Percentiles rank a stretch among this genome's conserved stretches.
phyloP scores from a whole-genome alignment of 2,329 filamentous ascomycete genomes.

The Pezicula neosporulosa region DNA sequence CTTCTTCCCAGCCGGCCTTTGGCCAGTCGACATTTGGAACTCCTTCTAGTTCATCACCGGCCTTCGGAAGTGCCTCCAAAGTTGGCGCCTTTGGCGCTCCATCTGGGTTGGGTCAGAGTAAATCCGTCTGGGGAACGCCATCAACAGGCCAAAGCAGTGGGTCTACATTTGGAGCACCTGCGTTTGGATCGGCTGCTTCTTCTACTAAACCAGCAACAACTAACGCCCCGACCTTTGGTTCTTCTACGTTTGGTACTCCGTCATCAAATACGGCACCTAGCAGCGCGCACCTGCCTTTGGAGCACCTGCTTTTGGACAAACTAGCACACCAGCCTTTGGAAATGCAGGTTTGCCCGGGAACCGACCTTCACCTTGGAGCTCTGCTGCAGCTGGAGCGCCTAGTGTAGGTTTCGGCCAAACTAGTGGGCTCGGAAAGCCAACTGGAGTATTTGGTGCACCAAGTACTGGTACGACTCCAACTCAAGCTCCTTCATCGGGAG shows the following conservation, averaged over 20 bases:
- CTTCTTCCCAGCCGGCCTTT: constrained; percentile 28
- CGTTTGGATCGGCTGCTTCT: constrained; percentile 18
- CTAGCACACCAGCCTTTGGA: constrained; percentile 12
- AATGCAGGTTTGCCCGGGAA: constrained; percentile 38
- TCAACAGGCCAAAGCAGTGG: constrained; percentile 17
- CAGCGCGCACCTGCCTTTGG: constrained; percentile 14
- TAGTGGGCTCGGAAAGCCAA: constrained; percentile 38
- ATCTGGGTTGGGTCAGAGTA: constrained; percentile 43
- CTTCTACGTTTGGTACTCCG: constrained; percentile 38
- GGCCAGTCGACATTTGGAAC: constrained; percentile 32
- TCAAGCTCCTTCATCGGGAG: constrained; percentile 34
- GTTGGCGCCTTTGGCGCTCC: constrained; percentile 29
- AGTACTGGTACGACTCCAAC: constrained; percentile 25
- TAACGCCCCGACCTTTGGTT: constrained; percentile 44
- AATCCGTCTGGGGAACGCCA: constrained; percentile 47
- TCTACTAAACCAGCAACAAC: constrained; percentile 22
- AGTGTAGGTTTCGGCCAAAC: constrained; percentile 50
- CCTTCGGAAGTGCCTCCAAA: constrained; percentile 27
- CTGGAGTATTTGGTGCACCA: constrained; percentile 31
- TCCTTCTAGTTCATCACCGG: constrained; percentile 23
- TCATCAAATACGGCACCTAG: constrained; percentile 8
- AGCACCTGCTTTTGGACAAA: constrained; percentile 19
- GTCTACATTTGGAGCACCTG: constrained; percentile 16
- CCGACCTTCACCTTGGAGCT: constrained; percentile 52
- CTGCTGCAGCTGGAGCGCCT: constrained; percentile 23